Percentiles rank a stretch among this genome's conserved stretches.
These are phyloP conservation scores for Blastobotrys muscicola DNA, from an alignment of 805 yeast genomes.

Conservation along the genomic window DNA sequence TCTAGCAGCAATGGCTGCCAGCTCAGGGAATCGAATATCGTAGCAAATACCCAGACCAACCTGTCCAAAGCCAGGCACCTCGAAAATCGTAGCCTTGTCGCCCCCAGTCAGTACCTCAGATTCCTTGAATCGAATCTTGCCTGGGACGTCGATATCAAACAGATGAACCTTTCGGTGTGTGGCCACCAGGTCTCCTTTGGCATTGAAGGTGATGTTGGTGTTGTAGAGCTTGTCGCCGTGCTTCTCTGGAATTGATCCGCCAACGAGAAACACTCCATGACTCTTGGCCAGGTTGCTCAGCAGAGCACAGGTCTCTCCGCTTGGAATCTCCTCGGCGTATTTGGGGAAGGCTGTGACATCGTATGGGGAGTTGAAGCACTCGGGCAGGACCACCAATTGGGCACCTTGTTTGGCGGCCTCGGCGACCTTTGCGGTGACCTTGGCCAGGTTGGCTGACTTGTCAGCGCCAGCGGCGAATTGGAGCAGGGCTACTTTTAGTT, in stretches of 20 bases:
- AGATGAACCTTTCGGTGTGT: conserved; percentile 86
- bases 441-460: conserved; percentile 64
- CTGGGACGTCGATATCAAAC: conserved; percentile 88
- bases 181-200: conserved; percentile 67
- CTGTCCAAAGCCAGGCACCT: conserved; percentile 52
- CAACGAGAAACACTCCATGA: conserved; percentile 56
- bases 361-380: conserved; percentile 94
- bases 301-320: conserved; percentile 52
- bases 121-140: conserved; percentile 82
- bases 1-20: conserved; percentile 57
- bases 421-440: conserved; percentile 53
- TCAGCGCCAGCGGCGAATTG: conserved; percentile 78
- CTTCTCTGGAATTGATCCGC: conserved; percentile 88
- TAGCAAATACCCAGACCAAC: conserved; percentile 86
- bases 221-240: conserved; percentile 49
- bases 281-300: conserved; percentile 59
- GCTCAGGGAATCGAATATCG: conserved; percentile 87
- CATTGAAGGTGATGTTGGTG: conserved; percentile 64
- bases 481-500: conserved; percentile 67
- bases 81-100: conserved; percentile 67
- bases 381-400: conserved; percentile 81
- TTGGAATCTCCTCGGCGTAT: conserved; percentile 81
- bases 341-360: conserved; percentile 76
- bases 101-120: conserved; percentile 71
- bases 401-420: conserved; percentile 59